These are phyloP conservation scores for Dysphania ambrosioides DNA, from an alignment of 148 eudicot species.

Conservation along the genomic window DNA sequence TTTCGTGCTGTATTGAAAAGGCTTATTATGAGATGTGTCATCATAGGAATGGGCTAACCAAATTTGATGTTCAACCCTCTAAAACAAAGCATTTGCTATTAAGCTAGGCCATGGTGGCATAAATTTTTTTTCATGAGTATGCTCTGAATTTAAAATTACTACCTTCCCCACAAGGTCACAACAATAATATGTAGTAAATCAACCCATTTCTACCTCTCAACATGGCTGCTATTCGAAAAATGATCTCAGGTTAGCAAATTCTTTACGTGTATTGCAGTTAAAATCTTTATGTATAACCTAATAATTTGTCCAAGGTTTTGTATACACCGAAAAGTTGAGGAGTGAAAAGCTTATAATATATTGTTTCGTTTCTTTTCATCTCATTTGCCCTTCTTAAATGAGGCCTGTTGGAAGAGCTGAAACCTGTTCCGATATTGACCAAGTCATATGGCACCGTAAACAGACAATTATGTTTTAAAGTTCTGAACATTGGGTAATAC, in stretches of 20 bases:
- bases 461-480: not conserved
- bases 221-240: not conserved
- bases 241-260: too few relatives aligned
- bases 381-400: not conserved
- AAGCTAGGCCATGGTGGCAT: not conserved
- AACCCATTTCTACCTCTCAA: not conserved
- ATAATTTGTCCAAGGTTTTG: too few relatives aligned
- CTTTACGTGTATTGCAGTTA: not conserved
- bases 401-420: not conserved
- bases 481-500: not conserved
- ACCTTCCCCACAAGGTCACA: too few relatives aligned
- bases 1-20: not conserved
- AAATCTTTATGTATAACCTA: not conserved
- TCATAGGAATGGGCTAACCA: not conserved
- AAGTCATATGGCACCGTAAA: not conserved
- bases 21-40: not conserved
- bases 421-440: not conserved
- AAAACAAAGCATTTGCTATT: not conserved
- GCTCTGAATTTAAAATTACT: not conserved
- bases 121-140: not conserved
- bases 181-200: too few relatives aligned
- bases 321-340: too few relatives aligned
- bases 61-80: not conserved
- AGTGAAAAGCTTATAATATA: too few relatives aligned
- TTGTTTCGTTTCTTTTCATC: not conserved